Evolutionary conservation across 2,329 filamentous ascomycete species (phyloP).

Genomic region (Colletotrichum chrysophilum): DNA sequence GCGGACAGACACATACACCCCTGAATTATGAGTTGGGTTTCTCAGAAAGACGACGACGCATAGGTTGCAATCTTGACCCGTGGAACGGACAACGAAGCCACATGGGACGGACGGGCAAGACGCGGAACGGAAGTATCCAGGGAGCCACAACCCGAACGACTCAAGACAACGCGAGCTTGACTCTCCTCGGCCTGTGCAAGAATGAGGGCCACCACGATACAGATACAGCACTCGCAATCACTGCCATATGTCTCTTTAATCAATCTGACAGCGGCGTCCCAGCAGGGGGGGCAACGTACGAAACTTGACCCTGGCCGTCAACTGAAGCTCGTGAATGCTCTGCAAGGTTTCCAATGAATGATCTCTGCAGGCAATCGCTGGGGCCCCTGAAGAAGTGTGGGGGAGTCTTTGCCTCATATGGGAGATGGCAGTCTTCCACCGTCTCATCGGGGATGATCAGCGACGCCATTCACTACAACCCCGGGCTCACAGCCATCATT

Average conservation of each 20-base stretch:
- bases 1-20: constrained; percentile 1
- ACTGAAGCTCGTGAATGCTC: constrained; percentile 4
- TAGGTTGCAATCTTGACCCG: neutral
- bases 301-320: neutral
- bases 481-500: neutral
- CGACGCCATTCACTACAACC: neutral
- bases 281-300: constrained; percentile 1
- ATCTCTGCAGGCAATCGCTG: constrained; percentile 14
- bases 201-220: neutral
- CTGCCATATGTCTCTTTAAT: neutral
- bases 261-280: constrained; percentile 3
- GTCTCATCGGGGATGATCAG: constrained; percentile 15
- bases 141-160: neutral
- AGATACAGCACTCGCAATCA: neutral
- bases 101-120: neutral
- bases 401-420: constrained; percentile 13
- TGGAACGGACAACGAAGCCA: neutral
- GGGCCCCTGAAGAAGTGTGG: constrained; percentile 6
- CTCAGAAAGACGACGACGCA: neutral
- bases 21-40: neutral
- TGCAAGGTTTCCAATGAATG: constrained; percentile 10
- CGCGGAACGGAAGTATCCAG: neutral
- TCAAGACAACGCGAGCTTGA: neutral
- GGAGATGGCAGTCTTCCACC: neutral
- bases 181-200: neutral